phyloP scores from a whole-genome alignment of 2,329 filamentous ascomycete species.

The Fusarium sublunatum region DNA sequence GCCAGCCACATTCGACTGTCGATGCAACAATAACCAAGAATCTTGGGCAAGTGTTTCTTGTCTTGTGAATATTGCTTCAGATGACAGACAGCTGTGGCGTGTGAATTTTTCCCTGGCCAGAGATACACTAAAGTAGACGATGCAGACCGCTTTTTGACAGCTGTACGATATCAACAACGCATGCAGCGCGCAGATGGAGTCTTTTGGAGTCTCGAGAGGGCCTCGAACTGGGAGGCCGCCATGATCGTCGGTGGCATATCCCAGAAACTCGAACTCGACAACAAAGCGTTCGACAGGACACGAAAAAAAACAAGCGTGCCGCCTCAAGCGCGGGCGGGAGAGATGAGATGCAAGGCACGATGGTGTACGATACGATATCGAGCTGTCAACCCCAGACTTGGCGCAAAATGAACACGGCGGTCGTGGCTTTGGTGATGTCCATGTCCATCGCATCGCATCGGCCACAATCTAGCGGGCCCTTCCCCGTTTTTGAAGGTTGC shows the following conservation, averaged over 20 bases:
- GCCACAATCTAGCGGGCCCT: slow-evolving; percentile 3
- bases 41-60: slow-evolving; percentile 3
- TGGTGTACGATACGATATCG: neutral
- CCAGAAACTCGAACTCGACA: slow-evolving; percentile 5
- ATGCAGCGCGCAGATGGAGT: slow-evolving; percentile 35
- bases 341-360: slow-evolving; percentile 14
- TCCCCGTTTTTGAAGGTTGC: slow-evolving; percentile 13
- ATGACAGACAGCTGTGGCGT: slow-evolving; percentile 7
- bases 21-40: slow-evolving; percentile 19
- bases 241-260: slow-evolving; percentile 15
- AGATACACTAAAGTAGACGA: slow-evolving; percentile 37
- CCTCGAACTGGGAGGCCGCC: slow-evolving; percentile 35
- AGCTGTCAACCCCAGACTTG: slow-evolving; percentile 33
- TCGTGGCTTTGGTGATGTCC: neutral
- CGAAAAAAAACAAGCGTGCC: slow-evolving; percentile 15
- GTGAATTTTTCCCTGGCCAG: slow-evolving; percentile 18
- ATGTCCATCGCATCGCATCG: no score
- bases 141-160: slow-evolving; percentile 48
- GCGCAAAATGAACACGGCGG: slow-evolving; percentile 18
- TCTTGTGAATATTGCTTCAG: slow-evolving; percentile 3
- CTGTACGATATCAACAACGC: slow-evolving; percentile 39
- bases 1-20: neutral
- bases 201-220: slow-evolving; percentile 22
- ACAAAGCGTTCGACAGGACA: neutral
- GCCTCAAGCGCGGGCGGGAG: slow-evolving; percentile 32